These are phyloP conservation scores for Fusarium veterinarium DNA, from an alignment of 2,329 filamentous ascomycete genomes.

Conservation along the genomic window DNA sequence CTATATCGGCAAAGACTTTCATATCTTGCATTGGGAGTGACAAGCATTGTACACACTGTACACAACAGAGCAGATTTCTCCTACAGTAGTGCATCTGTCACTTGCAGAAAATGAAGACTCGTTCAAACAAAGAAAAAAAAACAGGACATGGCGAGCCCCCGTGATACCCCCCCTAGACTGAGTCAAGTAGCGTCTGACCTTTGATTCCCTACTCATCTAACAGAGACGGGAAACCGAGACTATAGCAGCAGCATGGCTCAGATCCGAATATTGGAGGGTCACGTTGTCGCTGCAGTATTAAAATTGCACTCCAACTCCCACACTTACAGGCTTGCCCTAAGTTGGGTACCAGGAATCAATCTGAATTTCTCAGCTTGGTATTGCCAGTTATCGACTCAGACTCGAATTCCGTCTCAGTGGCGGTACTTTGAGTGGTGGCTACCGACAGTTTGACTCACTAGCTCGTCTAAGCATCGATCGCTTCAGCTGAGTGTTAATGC, in stretches of 20 bases:
- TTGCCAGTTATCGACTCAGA: neutral
- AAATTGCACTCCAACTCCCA: slow-evolving; percentile 32
- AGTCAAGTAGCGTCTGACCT: slow-evolving; percentile 42
- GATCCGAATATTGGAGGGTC: slow-evolving; percentile 37
- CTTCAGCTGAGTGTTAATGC: slow-evolving; percentile 8
- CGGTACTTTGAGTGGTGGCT: slow-evolving; percentile 29
- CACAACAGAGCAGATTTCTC: neutral
- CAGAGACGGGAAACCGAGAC: slow-evolving; percentile 33
- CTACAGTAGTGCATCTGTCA: neutral
- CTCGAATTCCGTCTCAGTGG: slow-evolving; percentile 19
- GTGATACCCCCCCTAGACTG: slow-evolving; percentile 33
- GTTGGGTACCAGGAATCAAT: neutral
- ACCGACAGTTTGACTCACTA: slow-evolving; percentile 21
- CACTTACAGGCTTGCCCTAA: neutral
- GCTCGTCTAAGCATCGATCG: neutral
- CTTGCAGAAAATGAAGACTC: slow-evolving; percentile 5
- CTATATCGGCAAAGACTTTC: slow-evolving; percentile 1
- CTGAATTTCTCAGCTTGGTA: slow-evolving; percentile 2
- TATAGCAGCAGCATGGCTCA: slow-evolving; percentile 35
- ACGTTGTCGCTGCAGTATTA: slow-evolving; percentile 40
- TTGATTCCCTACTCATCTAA: slow-evolving; percentile 38
- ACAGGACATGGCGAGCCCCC: slow-evolving; percentile 9
- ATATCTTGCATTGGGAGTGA: neutral
- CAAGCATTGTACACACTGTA: slow-evolving; percentile 5
- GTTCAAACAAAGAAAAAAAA: slow-evolving; percentile 17